Evolutionary conservation across 768 basidiomycete genomes (phyloP), one percentile per base, ranked within the genome.

Genomic region (Rhodotorula graminis): DNA sequence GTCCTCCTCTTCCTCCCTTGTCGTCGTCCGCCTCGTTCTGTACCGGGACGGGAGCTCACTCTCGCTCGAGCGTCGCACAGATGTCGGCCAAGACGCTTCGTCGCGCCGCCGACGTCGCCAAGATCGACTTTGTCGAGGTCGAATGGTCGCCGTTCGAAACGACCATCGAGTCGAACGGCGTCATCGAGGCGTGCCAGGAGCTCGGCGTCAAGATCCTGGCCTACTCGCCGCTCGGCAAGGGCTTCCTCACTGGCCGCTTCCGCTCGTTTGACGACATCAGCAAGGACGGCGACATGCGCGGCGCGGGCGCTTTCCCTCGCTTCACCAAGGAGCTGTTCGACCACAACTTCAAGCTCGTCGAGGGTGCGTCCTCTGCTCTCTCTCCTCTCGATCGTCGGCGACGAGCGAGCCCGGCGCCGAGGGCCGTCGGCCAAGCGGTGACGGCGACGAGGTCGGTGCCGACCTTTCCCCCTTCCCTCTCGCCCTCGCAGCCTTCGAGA

Each of bases 41-140:
- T 12, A 15, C 15, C 46, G 46, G n/a, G n/a, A n/a, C n/a, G n/a
- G n/a, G n/a, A n/a, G 15, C 15, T 15, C 19, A 52, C 52, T 18
- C 57, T 69, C n/a, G 2, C 27, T 33, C 40, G 18, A 0, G 7
- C 29, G 25, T 25, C 37, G 29, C 55, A 29, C 50, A 71, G 57
- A 69, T 69, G 37, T 70, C 73, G 5, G 81, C 79, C 1, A 81
- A 79, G 37, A 86, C 87, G 0, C 81, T 90, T 16, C 76, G 81
- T 16, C 76, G 76, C 53, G 85, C 83, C 0, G 76, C 82, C 61
- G 80, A 80, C 40, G 83, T 84, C 58, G 74, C 83, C 81, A 37
- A 87, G 85, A 81, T 88, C 18, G 82, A 84, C 58, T 86, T 85
- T 21, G 82, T 85, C 25, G 86, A 90, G 78, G 88, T 89, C 64